phyloP scores from a whole-genome alignment of 2,329 filamentous ascomycete species.

The Trichoderma pleuroti region DNA sequence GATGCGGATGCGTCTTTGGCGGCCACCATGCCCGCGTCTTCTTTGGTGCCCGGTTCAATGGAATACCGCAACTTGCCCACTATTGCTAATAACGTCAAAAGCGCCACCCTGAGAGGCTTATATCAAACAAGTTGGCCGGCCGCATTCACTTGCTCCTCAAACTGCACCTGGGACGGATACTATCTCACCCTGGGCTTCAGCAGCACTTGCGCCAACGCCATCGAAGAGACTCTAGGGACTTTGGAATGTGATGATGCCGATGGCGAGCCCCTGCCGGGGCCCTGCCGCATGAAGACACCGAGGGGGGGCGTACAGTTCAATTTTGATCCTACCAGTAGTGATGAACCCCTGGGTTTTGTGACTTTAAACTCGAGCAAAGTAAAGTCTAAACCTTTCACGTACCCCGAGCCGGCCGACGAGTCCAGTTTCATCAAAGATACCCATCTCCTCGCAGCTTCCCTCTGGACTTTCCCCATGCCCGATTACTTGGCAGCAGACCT shows the following conservation, averaged over 20 bases:
- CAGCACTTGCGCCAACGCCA: neutral
- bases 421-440: neutral
- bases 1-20: no score
- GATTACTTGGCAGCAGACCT: no score
- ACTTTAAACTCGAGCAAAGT: no score
- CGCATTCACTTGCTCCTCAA: neutral
- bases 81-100: neutral
- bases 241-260: neutral
- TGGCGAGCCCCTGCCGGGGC: no score
- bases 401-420: neutral
- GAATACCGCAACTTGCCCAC: no score
- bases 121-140: no score
- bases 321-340: neutral
- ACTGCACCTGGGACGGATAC: neutral
- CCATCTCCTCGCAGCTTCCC: neutral
- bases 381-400: neutral
- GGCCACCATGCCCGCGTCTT: no score
- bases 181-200: neutral
- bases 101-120: neutral
- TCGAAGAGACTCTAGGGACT: neutral
- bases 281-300: neutral
- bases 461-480: no score
- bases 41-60: no score
- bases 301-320: neutral
- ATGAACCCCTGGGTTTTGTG: no score